A percentile compares a stretch with the other conserved stretches of the same genome.
Conservation (phyloP, 257 asterid species). For the Primulina tabacum region DNA sequence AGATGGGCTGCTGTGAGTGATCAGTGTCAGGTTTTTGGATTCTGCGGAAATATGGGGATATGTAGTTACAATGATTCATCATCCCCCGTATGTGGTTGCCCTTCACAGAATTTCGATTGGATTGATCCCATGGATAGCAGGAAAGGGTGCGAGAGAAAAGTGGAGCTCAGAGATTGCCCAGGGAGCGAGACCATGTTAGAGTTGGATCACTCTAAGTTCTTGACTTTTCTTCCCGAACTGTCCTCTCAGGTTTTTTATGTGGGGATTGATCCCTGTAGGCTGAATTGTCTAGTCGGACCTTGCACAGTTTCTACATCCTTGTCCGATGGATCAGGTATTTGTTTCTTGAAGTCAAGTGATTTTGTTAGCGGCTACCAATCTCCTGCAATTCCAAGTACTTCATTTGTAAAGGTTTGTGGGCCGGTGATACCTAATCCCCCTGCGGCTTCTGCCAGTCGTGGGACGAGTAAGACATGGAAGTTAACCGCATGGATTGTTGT, state of each 20-base stretch:
- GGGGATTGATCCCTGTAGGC: constrained; percentile 55
- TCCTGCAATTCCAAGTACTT: constrained; percentile 73
- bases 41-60: constrained; percentile 75
- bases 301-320: constrained; percentile 73
- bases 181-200: constrained; percentile 54
- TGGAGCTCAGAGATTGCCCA: constrained; percentile 53
- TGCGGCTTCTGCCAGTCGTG: constrained; percentile 2
- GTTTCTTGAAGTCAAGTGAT: constrained; percentile 44
- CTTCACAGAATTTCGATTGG: constrained; percentile 62
- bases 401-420: constrained; percentile 68
- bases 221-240: constrained; percentile 57
- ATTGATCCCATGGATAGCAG: constrained; percentile 50
- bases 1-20: constrained; percentile 83
- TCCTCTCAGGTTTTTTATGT: constrained; percentile 36
- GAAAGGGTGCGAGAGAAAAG: constrained; percentile 64
- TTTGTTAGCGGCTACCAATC: constrained; percentile 70
- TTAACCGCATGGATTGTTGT: constrained; percentile 62
- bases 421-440: constrained; percentile 55
- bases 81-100: constrained; percentile 64
- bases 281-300: constrained; percentile 45
- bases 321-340: constrained; percentile 79
- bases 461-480: constrained; percentile 38
- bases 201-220: constrained; percentile 55
- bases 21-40: constrained; percentile 78
- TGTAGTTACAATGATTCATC: constrained; percentile 64